A percentile compares a stretch with the other conserved stretches of the same genome.
Evolutionary conservation across 441 rosid species (phyloP).

Genomic region (Sinapis alba): DNA sequence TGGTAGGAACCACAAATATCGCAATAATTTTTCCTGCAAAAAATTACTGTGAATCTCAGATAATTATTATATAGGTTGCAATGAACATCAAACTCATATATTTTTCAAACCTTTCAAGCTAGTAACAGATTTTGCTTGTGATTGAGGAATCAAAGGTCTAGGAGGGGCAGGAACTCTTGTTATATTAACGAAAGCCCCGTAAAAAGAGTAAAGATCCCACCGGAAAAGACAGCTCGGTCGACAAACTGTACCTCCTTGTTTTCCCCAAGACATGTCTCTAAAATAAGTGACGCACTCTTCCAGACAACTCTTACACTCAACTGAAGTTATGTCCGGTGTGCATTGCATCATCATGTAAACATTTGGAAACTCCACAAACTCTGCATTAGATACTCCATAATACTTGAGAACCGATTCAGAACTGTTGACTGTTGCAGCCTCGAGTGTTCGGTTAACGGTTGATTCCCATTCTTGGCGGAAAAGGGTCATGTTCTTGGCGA

Average conservation of each 20-base stretch:
- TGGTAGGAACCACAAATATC: conserved; percentile 21
- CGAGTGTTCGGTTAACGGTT: conserved; percentile 22
- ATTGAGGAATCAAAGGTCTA: conserved; percentile 5
- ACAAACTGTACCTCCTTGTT: conserved; percentile 35
- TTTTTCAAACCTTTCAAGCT: conserved; percentile 17
- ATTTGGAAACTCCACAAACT: conserved; percentile 1
- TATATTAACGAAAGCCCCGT: background rate
- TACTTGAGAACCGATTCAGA: conserved; percentile 35
- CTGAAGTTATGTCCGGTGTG: conserved; percentile 38
- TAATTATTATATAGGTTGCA: background rate
- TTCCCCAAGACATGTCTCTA: conserved; percentile 1
- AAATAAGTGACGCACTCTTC: conserved; percentile 12
- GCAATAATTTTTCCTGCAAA: conserved; percentile 28
- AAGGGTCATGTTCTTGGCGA: conserved; percentile 18
- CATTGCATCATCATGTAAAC: conserved; percentile 27
- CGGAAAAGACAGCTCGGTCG: conserved; percentile 37
- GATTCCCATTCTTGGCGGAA: conserved; percentile 30
- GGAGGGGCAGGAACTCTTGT: conserved; percentile 26
- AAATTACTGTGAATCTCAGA: background rate
- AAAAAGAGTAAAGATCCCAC: conserved; percentile 40
- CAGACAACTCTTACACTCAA: conserved; percentile 35
- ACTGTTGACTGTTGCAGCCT: conserved; percentile 11
- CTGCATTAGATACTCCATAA: conserved; percentile 17
- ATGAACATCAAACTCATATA: background rate
- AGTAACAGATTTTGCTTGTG: background rate